Evolutionary conservation across 2,329 filamentous ascomycete genomes (phyloP), one percentile per base, ranked within the genome.

Genomic region (Neofusicoccum ribis): DNA sequence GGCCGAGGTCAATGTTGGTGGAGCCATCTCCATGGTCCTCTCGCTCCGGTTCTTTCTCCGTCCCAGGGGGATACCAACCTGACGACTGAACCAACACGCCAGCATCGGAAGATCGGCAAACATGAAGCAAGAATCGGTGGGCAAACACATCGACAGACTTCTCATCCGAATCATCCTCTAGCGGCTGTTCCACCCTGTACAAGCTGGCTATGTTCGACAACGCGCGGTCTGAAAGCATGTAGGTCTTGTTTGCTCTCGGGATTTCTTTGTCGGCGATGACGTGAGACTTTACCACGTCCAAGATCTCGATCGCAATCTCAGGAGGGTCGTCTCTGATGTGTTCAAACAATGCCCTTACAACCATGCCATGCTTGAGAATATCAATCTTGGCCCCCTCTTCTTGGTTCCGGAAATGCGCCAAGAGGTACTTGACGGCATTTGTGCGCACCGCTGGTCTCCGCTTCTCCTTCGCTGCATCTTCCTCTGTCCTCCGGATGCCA

Each of bases 41-140:
- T 64, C 70, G 66, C 70, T 76, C 70, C 80, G 76, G 20, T 62
- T 90, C 86, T 2, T 87, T 83, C 66, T 90, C 87, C 52, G 84
- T 81, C 12, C 86, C 86, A 46, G 89, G 87, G 6, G 93, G 91
- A 76, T 98, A 98, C 77, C 92, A 91, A n/a, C 93, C 93, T 41
- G 87, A 88, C 65, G 91, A 89, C 3, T 88, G 85, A 62, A 93
- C 86, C 61, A 97, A 80, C 2, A 96, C 85, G 14, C 94, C 95
- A 58, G 89, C 87, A 3, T 83, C 84, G 0, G 88, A 81, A 47
- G 86, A 89, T 1, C 91, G 96, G 77, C 93, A 97, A 3, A 91
- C 84, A 41, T 87, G 82, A 56, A 89, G 78, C 51, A 99, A 81
- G 69, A 98, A 91, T 1, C 88, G 85, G 69, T 97, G 92, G 0